phyloP scores from a whole-genome alignment of 495 filamentous ascomycete species.

The Penicillium tannophilum region DNA sequence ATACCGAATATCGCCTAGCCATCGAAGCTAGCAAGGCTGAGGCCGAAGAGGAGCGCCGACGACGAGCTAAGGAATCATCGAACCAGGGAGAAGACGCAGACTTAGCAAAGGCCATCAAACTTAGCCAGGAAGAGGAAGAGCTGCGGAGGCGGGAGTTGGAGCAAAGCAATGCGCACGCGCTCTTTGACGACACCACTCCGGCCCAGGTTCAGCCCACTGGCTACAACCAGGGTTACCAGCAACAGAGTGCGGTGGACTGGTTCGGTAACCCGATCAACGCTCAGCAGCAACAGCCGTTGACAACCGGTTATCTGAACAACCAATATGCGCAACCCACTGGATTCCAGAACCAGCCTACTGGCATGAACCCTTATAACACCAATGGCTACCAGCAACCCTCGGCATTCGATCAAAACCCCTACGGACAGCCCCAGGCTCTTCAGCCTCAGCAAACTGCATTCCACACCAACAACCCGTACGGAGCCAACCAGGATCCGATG shows the following conservation, averaged over 20 bases:
- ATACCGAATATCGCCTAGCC: slow-evolving; percentile 88
- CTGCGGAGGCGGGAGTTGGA: slow-evolving; percentile 85
- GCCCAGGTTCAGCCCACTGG: slow-evolving; percentile 77
- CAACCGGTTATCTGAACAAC: slow-evolving; percentile 81
- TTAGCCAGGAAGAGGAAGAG: slow-evolving; percentile 94
- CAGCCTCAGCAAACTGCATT: slow-evolving; percentile 78
- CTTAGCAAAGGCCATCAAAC: slow-evolving; percentile 90
- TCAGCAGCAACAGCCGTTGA: slow-evolving; percentile 73
- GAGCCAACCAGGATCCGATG: slow-evolving; percentile 36
- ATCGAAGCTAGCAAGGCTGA: slow-evolving; percentile 96
- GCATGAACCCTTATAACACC: slow-evolving; percentile 65
- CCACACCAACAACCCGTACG: slow-evolving; percentile 69
- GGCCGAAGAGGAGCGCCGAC: slow-evolving; percentile 86
- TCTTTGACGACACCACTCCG: slow-evolving; percentile 85
- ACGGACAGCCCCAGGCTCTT: slow-evolving; percentile 48
- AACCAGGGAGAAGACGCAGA: slow-evolving; percentile 71
- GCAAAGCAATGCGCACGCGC: slow-evolving; percentile 78
- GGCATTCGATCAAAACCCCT: slow-evolving; percentile 60
- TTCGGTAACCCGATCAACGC: slow-evolving; percentile 87
- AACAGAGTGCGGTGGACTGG: slow-evolving; percentile 93
- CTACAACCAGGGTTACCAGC: slow-evolving; percentile 95
- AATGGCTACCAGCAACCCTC: slow-evolving; percentile 69
- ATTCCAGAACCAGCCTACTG: slow-evolving; percentile 64
- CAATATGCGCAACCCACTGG: slow-evolving; percentile 76
- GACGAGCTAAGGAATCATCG: slow-evolving; percentile 59